Evolutionary conservation across 257 asterid species (phyloP).

Genomic region (Handroanthus guayacan): DNA sequence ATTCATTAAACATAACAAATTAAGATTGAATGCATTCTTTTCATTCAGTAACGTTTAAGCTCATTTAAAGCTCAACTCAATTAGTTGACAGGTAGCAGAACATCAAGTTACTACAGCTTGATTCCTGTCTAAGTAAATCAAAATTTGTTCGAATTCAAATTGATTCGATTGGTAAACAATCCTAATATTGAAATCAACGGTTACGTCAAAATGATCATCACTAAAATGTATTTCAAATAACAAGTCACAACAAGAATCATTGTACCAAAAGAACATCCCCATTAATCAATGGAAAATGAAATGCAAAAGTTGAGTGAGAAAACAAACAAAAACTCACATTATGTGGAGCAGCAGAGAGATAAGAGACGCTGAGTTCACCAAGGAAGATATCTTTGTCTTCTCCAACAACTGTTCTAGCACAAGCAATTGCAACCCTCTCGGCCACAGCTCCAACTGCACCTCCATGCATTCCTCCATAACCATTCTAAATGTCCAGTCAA

Average conservation of each 20-base stretch:
- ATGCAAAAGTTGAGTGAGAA: not conserved
- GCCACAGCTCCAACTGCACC: slow-evolving; percentile 86
- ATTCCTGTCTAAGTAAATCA: too few relatives aligned
- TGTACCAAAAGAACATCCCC: too few relatives aligned
- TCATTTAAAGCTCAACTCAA: too few relatives aligned
- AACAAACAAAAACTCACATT: slow-evolving; percentile 53
- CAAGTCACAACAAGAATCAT: not conserved
- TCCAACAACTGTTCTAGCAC: slow-evolving; percentile 86
- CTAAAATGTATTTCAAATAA: not conserved
- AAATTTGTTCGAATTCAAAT: too few relatives aligned
- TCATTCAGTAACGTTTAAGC: too few relatives aligned
- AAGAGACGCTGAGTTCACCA: slow-evolving; percentile 79
- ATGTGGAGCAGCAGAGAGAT: slow-evolving; percentile 74
- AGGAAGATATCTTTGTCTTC: slow-evolving; percentile 76
- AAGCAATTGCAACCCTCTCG: slow-evolving; percentile 72
- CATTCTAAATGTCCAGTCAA: slow-evolving; percentile 51
- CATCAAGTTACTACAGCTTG: too few relatives aligned
- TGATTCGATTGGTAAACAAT: too few relatives aligned
- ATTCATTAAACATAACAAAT: too few relatives aligned
- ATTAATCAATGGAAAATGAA: too few relatives aligned
- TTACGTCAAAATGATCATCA: too few relatives aligned
- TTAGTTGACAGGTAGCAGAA: too few relatives aligned
- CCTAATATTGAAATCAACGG: not conserved
- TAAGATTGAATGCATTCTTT: too few relatives aligned
- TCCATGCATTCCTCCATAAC: slow-evolving; percentile 83